Evolutionary conservation across 2,329 filamentous ascomycete species (phyloP), one percentile per base, ranked within the genome.

Genomic region (Paraconiothyrium sp.): DNA sequence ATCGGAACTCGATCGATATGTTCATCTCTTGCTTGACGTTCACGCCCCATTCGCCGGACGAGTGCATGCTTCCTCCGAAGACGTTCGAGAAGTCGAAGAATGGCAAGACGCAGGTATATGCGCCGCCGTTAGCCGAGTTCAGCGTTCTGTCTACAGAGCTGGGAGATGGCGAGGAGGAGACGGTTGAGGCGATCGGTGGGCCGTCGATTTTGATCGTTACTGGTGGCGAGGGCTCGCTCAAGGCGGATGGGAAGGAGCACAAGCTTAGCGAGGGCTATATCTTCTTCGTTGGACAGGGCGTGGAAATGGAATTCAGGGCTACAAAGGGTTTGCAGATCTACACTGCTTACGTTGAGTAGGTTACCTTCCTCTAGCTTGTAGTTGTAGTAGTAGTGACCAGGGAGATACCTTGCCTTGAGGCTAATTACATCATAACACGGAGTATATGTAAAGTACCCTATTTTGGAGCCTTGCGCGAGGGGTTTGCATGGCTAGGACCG

Each of bases 81-180:
- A 75, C 76, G 51, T 87, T 84, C 59, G 76, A 81, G 0, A 83
- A 84, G 62, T 85, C 88, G 52, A 79, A 80, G 63, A 82, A 84
- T 46, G 88, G 89, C 0, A 88, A 86, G 76, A 91, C 89, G 1
- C 81, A 84, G 54, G 79, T 89, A 1, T 92, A 91, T 71, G 82
- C 81, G 10, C 90, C 90, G 5, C 89, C 89, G 0, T 84, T 92
- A 76, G 88, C 86, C 68, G 91, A 93, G 76, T 93, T 94, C 71
- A 86, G 88, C 67, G 86, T 93, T 79, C 78, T 92, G 11, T 82
- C 84, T 51, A 88, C 85, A 1, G 82, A 84, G 22, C 70, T 93
- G n/a, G 76, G 73, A 3, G 76, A 77, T 0, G 86, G 85, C 0
- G 88, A 91, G 68, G 84, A 77, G 41, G 90, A 93, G 67, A 81